Conservation (phyloP, 305 asterid species). For the Nicotiana rustica region DNA sequence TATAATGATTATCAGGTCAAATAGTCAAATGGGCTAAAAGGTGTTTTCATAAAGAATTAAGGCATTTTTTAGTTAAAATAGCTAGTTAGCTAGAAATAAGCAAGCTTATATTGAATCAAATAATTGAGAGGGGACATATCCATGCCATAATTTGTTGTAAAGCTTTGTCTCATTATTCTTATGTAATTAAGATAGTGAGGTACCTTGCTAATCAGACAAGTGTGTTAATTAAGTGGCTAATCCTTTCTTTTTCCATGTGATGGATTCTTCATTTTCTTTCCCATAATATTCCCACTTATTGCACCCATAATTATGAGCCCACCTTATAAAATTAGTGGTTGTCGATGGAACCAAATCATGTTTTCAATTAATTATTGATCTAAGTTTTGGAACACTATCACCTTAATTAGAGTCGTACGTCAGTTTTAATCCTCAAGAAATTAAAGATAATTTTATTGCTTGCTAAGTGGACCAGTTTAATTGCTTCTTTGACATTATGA, state of each 20-base stretch:
- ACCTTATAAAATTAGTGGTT: not conserved
- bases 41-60: not conserved
- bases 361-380: not conserved
- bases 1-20: not conserved
- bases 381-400: not conserved
- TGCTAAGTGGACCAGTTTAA: too few relatives aligned
- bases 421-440: slow-evolving; percentile 3
- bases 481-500: too few relatives aligned
- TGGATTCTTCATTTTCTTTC: not conserved
- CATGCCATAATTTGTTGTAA: not conserved
- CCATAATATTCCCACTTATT: not conserved
- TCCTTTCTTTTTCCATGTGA: not conserved
- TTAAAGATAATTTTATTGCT: not conserved
- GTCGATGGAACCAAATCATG: slow-evolving; percentile 34
- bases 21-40: not conserved
- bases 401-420: slow-evolving; percentile 2
- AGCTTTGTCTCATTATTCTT: slow-evolving; percentile 9
- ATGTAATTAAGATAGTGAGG: not conserved
- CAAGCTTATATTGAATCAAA: not conserved
- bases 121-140: slow-evolving; percentile 26
- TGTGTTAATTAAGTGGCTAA: not conserved
- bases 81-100: slow-evolving; percentile 12
- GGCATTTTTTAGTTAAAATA: not conserved
- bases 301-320: slow-evolving; percentile 4
- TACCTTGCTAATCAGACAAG: not conserved